Percentiles rank a stretch among this genome's conserved stretches.
These are phyloP conservation scores for Quercus lobata DNA, from an alignment of 331 rosid genomes.

Conservation along the genomic window DNA sequence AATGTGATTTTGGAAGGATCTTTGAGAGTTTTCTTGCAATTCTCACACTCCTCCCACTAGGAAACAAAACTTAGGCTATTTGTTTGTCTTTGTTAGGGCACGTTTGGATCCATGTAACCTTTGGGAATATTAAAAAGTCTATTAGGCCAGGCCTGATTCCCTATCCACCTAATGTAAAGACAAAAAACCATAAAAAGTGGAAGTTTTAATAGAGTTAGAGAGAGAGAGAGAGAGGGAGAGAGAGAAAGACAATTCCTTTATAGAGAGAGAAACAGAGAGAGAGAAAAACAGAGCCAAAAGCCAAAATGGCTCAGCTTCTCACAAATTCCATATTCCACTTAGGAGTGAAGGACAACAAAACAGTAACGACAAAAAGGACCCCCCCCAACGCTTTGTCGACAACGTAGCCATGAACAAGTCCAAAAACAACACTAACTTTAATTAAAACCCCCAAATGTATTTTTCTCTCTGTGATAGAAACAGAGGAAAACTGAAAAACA, in stretches of 20 bases:
- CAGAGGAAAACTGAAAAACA: slow-evolving; percentile 15
- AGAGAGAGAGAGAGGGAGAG: neutral
- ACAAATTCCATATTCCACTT: slow-evolving; percentile 57
- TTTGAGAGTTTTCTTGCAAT: slow-evolving; percentile 31
- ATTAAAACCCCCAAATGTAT: slow-evolving; percentile 22
- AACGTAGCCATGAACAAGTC: slow-evolving; percentile 51
- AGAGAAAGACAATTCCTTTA: slow-evolving; percentile 9
- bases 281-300: neutral
- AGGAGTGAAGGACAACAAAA: slow-evolving; percentile 48
- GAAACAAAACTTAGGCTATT: slow-evolving; percentile 36
- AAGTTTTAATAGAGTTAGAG: neutral
- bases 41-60: slow-evolving; percentile 41
- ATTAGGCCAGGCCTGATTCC: slow-evolving; percentile 49
- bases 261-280: slow-evolving; percentile 9
- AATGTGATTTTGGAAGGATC: slow-evolving; percentile 32
- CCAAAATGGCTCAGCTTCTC: slow-evolving; percentile 30
- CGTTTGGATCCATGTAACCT: slow-evolving; percentile 50
- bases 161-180: slow-evolving; percentile 44
- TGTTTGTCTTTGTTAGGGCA: slow-evolving; percentile 62
- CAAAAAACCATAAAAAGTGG: slow-evolving; percentile 33
- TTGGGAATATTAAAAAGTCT: slow-evolving; percentile 45
- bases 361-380: slow-evolving; percentile 61
- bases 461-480: slow-evolving; percentile 25
- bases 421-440: slow-evolving; percentile 23
- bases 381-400: slow-evolving; percentile 67